Conservation (phyloP, 1,284 basidiomycete genomes). For the Ceratobasidium papillatum region DNA sequence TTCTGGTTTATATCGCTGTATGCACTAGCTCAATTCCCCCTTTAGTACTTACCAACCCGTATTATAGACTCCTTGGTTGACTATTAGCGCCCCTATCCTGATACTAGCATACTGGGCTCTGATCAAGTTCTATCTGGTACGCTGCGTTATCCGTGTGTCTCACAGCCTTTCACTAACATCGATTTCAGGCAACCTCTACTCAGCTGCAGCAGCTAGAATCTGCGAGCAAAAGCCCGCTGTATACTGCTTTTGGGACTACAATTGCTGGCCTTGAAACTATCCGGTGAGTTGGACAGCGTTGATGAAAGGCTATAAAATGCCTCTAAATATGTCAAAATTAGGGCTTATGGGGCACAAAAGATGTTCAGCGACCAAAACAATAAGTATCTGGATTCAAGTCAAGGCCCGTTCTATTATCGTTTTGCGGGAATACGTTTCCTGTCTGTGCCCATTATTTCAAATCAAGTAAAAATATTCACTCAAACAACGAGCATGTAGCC, state of each 20-base stretch:
- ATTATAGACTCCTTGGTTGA: slow-evolving; percentile 41
- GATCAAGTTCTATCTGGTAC: slow-evolving; percentile 44
- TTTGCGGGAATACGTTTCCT: slow-evolving; percentile 49
- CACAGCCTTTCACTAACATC: neutral
- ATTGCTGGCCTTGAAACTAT: slow-evolving; percentile 49
- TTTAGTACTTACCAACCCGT: no score
- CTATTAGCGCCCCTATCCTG: slow-evolving; percentile 34
- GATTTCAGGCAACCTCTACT: slow-evolving; percentile 8
- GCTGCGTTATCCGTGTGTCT: slow-evolving; percentile 20
- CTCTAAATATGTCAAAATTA: no score
- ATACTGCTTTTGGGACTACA: slow-evolving; percentile 47
- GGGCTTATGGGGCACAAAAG: slow-evolving; percentile 45
- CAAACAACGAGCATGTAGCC: slow-evolving; percentile 40
- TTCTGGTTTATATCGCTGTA: slow-evolving; percentile 18
- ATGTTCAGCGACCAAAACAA: slow-evolving; percentile 45
- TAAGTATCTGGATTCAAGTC: slow-evolving; percentile 46
- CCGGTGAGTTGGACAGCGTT: slow-evolving; percentile 41
- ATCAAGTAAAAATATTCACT: no score
- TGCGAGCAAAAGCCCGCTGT: slow-evolving; percentile 49
- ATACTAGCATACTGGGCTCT: slow-evolving; percentile 28
- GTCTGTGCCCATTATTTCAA: slow-evolving; percentile 41
- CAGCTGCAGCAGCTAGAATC: slow-evolving; percentile 47
- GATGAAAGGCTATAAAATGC: no score
- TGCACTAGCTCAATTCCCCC: no score
- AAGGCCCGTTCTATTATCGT: slow-evolving; percentile 49